Base-by-base conservation (phyloP, 2,329 filamentous ascomycete genomes). In the Aureobasidium uvarum region DNA sequence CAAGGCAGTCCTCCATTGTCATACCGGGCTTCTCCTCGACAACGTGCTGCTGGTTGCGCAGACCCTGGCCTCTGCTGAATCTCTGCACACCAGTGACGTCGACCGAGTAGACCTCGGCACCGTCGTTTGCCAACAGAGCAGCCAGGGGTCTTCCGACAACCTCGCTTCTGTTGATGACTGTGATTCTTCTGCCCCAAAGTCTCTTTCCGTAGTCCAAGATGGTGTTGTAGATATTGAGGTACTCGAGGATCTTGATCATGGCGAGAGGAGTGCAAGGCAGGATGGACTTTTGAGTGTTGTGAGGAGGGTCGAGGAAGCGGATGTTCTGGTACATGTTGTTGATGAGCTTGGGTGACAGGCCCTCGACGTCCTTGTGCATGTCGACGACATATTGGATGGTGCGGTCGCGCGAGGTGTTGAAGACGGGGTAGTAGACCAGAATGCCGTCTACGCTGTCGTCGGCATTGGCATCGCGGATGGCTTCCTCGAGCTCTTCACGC, bases 261-360 rank as follows among this genome's bases (percentile, higher is more conserved):
- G 95, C 95, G 28, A 99, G 85, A 18, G 95, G 95, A 2, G 95
- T 99, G 83, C 95, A 99, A 5, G 95, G 95, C 62, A 99, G 81
- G 70, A 98, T 91, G 56, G 89, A 96, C 81, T 99, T 98, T 77
- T 91, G 90, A 66, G 81, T 83, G 77, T 92, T 90, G 50, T 83
- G 78, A 5, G 89, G 89, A 28, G 87, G 81, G 78, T 99, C 95
- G 65, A 99, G 84, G 81, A 93, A 98, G 70, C 95, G 91, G 72
- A 96, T 86, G 81, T 99, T 99, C 82, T 97, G 91, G 81, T 98
- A 99, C 93, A 99, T 97, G 84, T 99, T 99, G 85, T 94, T 93
- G 74, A 98, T 89, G 80, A 98, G 93, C 75, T 88, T 89, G 79
- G 97, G 94, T 72, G 89, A 92, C 66, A 99, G 86, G 41, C 95